Conservation (phyloP, 495 filamentous ascomycete species). For the Bombardia bombarda region DNA sequence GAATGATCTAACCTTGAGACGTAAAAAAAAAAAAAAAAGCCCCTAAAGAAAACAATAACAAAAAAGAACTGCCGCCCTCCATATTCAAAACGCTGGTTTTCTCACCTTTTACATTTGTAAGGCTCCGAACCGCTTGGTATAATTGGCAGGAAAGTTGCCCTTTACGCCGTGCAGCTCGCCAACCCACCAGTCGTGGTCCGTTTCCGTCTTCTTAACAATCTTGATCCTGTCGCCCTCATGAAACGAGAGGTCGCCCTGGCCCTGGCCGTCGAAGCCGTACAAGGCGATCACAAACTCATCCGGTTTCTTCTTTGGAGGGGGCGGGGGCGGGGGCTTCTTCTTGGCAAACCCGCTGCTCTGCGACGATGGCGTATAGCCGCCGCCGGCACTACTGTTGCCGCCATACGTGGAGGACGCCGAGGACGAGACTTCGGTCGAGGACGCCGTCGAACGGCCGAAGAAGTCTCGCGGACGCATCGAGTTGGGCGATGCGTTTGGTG, state of each 20-base stretch:
- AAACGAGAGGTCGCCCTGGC: conserved; percentile 70
- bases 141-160: conserved; percentile 90
- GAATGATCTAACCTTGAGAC: too few species aligned
- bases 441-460: conserved; percentile 37
- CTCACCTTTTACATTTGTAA: too few species aligned
- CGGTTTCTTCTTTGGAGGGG: conserved; percentile 47
- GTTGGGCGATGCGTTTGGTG: conserved; percentile 12
- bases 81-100: background rate
- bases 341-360: conserved; percentile 22
- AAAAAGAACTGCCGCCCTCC: background rate
- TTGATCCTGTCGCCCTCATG: conserved; percentile 77
- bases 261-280: conserved; percentile 71
- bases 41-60: background rate
- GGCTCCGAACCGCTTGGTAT: conserved; percentile 51
- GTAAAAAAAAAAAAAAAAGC: background rate
- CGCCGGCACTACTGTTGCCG: conserved; percentile 13
- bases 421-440: conserved; percentile 24
- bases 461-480: conserved; percentile 34
- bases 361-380: background rate
- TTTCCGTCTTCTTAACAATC: conserved; percentile 75
- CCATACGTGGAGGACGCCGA: too few species aligned
- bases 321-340: conserved; percentile 53
- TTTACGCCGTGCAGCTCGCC: conserved; percentile 68
- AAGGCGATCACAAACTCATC: conserved; percentile 68
- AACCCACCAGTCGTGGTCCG: conserved; percentile 92